These are phyloP conservation scores for Hymenoscyphus infarciens DNA, from an alignment of 2,329 filamentous ascomycete species.

Conservation along the genomic window DNA sequence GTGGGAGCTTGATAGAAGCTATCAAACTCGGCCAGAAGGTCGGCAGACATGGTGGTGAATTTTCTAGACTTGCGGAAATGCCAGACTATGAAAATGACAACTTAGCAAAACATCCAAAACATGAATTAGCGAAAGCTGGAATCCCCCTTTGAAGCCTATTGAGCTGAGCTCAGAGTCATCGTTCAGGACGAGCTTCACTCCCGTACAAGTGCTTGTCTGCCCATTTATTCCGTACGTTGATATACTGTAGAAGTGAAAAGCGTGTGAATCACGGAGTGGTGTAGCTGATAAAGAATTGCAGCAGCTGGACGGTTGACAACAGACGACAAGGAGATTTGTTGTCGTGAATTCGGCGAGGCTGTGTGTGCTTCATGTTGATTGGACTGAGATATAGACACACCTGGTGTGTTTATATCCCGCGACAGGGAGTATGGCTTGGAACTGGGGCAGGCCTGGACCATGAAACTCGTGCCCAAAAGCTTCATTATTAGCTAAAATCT, in stretches of 20 bases:
- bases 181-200: background rate
- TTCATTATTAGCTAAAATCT: slow-evolving; percentile 4
- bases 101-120: background rate
- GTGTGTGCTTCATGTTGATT: slow-evolving; percentile 2
- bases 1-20: slow-evolving; percentile 40
- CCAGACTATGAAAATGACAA: background rate
- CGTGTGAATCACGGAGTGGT: background rate
- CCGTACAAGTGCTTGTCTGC: background rate
- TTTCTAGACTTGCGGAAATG: background rate
- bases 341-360: background rate
- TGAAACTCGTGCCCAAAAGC: background rate
- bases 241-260: background rate
- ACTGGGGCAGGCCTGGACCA: background rate
- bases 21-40: slow-evolving; percentile 63
- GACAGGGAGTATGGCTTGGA: background rate
- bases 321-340: background rate
- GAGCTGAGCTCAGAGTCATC: background rate
- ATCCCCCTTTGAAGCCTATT: background rate
- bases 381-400: background rate
- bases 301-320: background rate
- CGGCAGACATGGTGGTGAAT: slow-evolving; percentile 53
- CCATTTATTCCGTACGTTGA: background rate
- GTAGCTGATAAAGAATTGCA: background rate
- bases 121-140: background rate
- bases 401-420: background rate